phyloP scores from a whole-genome alignment of 306 rosid genomes.

The Luffa aegyptiaca region DNA sequence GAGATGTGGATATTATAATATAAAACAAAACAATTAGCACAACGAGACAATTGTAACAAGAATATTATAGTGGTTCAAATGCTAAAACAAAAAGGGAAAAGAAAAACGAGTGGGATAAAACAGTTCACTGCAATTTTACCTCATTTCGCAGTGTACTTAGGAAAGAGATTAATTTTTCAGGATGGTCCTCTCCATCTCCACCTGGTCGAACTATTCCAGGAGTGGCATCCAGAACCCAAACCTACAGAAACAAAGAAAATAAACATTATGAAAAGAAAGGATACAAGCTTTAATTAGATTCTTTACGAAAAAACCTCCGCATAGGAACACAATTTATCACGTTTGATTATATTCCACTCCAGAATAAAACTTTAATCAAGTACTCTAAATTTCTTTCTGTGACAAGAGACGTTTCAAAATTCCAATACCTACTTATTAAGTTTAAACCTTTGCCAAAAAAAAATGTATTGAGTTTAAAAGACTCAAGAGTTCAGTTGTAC shows the following conservation, averaged over 20 bases:
- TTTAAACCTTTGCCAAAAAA: too few species aligned
- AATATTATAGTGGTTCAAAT: not conserved
- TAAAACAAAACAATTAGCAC: not conserved
- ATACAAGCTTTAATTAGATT: not conserved
- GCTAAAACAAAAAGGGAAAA: not conserved
- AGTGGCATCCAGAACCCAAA: conserved; percentile 88
- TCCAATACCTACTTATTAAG: not conserved
- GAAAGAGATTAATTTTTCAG: conserved; percentile 74
- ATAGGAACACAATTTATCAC: not conserved
- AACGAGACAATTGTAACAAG: not conserved
- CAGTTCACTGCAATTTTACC: conserved; percentile 27
- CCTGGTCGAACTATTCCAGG: conserved; percentile 87
- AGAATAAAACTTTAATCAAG: not conserved
- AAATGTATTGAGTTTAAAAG: not conserved
- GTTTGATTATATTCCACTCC: not conserved
- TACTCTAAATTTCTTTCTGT: not conserved
- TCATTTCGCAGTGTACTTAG: conserved; percentile 60
- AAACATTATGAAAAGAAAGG: not conserved
- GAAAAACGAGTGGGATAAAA: conserved; percentile 5
- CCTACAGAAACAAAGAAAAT: conserved; percentile 38
- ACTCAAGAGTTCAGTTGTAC: not conserved
- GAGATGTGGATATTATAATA: not conserved
- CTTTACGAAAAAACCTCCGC: not conserved
- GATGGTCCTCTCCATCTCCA: conserved; percentile 97
- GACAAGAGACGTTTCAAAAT: not conserved